Evolutionary conservation across 176 grass and related monocot genomes (phyloP), one percentile per base, ranked within the genome.

Genomic region (Phoenix dactylifera): DNA sequence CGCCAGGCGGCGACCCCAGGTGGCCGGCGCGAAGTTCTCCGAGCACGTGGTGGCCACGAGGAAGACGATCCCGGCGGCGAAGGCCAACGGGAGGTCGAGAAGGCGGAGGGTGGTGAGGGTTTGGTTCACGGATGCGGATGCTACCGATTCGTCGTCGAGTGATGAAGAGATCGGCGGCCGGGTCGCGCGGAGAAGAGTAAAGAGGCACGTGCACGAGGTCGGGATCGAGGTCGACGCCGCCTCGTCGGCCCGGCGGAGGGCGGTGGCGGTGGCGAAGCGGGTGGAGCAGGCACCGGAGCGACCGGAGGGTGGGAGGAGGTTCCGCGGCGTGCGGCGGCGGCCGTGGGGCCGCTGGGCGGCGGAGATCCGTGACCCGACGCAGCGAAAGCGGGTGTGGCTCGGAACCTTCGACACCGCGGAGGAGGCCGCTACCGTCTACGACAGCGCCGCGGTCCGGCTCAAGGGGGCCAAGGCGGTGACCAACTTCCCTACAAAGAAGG

Each of bases 371-470:
- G 85, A 83, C 18, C 80, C 85, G 12, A 15, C 7, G 14, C 68
- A 54, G 26, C 30, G 76, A 6, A 83, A 80, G 55, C 62, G 81
- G 2, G 18, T 84, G 15, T 98, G 94, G 94, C 88, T 98, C 16
- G 94, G 94, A 6, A 98, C 94, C 49, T 98, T 89, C 69, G 75
- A 98, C 78, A 86, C 84, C 25, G 88, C 88, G 26, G 88, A 93
- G 76, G 94, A 79, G 24, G 94, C 94, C 29, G 94, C 88, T 26
- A 3, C 19, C 0, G 85, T 76, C 12, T 95, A 95, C 52, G 89
- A 95, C 71, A 35, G 53, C 60, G 85, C 79, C 4, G 89, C 85
- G 14, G 25, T 77, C 57, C 71, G 70, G 22, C 62, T 95, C 61
- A 82, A 78, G 7, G 89, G 89, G 3, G 49, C 52, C 10, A 59